Evolutionary conservation across 78 protist genomes (phyloP), one percentile per base, ranked within the genome.

Genomic region (Chrysochromulina tobinii): DNA sequence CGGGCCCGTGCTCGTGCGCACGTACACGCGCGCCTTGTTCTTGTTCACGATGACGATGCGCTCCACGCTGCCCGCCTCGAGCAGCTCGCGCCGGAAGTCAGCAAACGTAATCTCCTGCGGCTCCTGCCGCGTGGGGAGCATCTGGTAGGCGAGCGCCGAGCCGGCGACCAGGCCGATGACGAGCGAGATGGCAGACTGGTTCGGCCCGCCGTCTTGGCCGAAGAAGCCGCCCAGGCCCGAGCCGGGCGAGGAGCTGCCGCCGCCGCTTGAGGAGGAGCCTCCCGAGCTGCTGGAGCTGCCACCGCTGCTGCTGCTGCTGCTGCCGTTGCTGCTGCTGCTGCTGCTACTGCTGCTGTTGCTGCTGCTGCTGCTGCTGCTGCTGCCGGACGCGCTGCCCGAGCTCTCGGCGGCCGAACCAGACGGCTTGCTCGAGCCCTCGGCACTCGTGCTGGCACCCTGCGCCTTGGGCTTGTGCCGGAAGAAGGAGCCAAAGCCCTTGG

Each of bases 11-110:
- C 64, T 59, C 50, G 67, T 3, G 20, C 88, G 92, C 75, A 64
- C 53, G 81, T 89, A 51, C 53, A 86, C 88, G 11, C 20, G 9
- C 21, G 72, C 93, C 17, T 17, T 20, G 21, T 11, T 12, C 53
- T 87, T 50, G 90, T 91, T 91, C 59, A 87, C 86, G 18, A 91
- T 73, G 20, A 54, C 72, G 27, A 91, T 50, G 23, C 14, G 85
- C 17, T 53, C 59, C 54, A 87, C 94, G 61, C 1, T 7, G 27
- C 94, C 94, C 27, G 72, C 0, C 81, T 69, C 81, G 25, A 92
- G 88, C 11, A 87, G 6, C 20, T 55, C 5, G 53, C 50, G 8
- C 48, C 3, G 55, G 81, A 92, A 88, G 21, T 92, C 92, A 5
- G 83, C 87, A 20, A 2, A 83, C 20, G 90, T 61, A 57, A 87